phyloP scores from a whole-genome alignment of 139 green algal species.

The Coelastrella sp. region DNA sequence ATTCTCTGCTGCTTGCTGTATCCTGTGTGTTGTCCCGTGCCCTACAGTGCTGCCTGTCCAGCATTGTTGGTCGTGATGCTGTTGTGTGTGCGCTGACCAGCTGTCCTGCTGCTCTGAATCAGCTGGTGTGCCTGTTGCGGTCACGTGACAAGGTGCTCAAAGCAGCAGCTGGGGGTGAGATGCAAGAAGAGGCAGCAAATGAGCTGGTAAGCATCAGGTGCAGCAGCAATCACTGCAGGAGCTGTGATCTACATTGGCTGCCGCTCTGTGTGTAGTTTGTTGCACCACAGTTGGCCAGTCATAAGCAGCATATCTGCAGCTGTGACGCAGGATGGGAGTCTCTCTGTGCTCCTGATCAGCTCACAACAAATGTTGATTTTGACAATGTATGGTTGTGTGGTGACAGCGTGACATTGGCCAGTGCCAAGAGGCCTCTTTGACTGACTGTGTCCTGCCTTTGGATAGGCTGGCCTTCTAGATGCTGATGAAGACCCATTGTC shows the following conservation, averaged over 20 bases:
- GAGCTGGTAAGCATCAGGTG: background rate
- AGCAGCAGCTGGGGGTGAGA: slow-evolving; percentile 9
- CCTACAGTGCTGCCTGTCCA: slow-evolving; percentile 1
- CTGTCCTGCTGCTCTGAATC: slow-evolving; percentile 10
- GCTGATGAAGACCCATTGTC: background rate
- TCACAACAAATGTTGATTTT: background rate
- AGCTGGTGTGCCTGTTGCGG: background rate
- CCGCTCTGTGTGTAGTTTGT: too few species aligned
- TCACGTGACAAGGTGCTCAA: background rate
- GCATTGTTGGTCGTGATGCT: slow-evolving; percentile 14
- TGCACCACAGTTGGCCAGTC: too few species aligned
- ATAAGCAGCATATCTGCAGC: too few species aligned
- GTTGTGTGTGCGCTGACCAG: background rate
- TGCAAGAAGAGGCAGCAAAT: background rate
- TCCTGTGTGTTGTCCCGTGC: too few species aligned
- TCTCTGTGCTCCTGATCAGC: too few species aligned
- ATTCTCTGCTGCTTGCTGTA: background rate
- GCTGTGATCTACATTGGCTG: background rate
- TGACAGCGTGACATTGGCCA: too few species aligned
- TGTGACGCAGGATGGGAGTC: too few species aligned
- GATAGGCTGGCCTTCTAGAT: background rate
- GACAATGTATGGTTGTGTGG: background rate
- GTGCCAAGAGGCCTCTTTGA: background rate
- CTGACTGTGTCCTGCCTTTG: background rate
- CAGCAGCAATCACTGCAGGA: too few species aligned